Evolutionary conservation across 768 basidiomycete species (phyloP).

Genomic region (Obba rivulosa): DNA sequence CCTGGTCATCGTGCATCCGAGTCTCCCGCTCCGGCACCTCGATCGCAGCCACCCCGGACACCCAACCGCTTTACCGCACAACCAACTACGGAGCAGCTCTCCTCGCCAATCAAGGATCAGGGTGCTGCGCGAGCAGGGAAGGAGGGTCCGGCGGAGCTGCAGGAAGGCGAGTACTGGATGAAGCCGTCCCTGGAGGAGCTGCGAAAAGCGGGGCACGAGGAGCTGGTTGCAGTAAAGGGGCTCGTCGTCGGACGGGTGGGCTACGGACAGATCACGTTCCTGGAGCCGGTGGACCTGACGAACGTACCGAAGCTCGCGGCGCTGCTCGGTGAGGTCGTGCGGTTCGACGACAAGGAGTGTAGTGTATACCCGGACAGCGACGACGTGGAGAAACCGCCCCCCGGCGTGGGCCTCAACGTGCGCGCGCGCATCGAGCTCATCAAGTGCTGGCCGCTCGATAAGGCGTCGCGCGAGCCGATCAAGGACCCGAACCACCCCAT

Average conservation of each 20-base stretch:
- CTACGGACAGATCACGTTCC: slow-evolving; percentile 82
- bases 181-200: slow-evolving; percentile 74
- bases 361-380: slow-evolving; percentile 90
- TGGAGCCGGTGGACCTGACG: slow-evolving; percentile 80
- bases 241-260: slow-evolving; percentile 89
- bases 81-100: slow-evolving; percentile 21
- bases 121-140: slow-evolving; percentile 27
- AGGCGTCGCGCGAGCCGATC: slow-evolving; percentile 85
- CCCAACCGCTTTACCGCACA: slow-evolving; percentile 38
- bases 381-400: slow-evolving; percentile 77
- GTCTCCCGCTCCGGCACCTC: slow-evolving; percentile 13
- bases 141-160: slow-evolving; percentile 39
- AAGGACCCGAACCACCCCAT: slow-evolving; percentile 72
- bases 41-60: slow-evolving; percentile 22
- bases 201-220: slow-evolving; percentile 63
- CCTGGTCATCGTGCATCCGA: slow-evolving; percentile 23
- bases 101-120: slow-evolving; percentile 17
- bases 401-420: slow-evolving; percentile 87
- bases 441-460: slow-evolving; percentile 86
- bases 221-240: slow-evolving; percentile 66
- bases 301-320: slow-evolving; percentile 72
- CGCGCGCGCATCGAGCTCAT: slow-evolving; percentile 71
- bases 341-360: slow-evolving; percentile 89
- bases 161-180: slow-evolving; percentile 90
- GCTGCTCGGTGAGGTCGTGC: slow-evolving; percentile 80